Evolutionary conservation across 2,329 filamentous ascomycete genomes (phyloP).

Genomic region (Chalara sp.): DNA sequence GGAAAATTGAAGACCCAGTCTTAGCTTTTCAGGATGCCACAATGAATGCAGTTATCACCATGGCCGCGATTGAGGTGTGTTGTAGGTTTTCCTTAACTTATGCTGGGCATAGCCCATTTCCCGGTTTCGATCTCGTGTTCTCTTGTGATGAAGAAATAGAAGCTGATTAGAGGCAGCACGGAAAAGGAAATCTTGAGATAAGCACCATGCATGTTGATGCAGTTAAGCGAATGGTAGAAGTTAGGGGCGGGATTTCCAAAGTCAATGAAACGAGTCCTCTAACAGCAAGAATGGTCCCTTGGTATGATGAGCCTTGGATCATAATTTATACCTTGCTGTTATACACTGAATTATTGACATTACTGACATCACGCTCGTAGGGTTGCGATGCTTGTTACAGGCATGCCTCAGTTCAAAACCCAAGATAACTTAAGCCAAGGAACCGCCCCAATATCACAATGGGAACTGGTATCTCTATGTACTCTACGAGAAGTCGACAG

Average conservation of each 20-base stretch:
- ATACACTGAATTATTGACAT: slow-evolving; percentile 2
- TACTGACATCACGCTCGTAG: slow-evolving; percentile 25
- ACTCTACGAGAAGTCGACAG: too few relatives aligned
- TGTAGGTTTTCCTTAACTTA: neutral
- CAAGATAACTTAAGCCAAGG: slow-evolving; percentile 43
- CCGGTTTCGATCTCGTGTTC: slow-evolving; percentile 41
- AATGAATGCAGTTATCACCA: slow-evolving; percentile 48
- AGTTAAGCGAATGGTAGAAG: slow-evolving; percentile 15
- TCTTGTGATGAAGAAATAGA: slow-evolving; percentile 32
- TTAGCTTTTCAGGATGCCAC: slow-evolving; percentile 47
- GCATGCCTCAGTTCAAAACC: slow-evolving; percentile 43
- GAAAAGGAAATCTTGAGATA: slow-evolving; percentile 13
- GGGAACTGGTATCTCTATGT: slow-evolving; percentile 28
- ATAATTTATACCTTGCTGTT: too few relatives aligned
- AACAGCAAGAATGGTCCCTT: slow-evolving; percentile 19
- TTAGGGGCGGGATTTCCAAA: slow-evolving; percentile 14
- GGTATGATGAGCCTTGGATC: slow-evolving; percentile 10
- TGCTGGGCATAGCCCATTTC: slow-evolving; percentile 10
- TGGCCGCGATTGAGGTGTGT: slow-evolving; percentile 50
- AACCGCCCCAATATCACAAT: slow-evolving; percentile 40
- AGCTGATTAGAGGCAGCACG: slow-evolving; percentile 7
- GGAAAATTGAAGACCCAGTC: slow-evolving; percentile 39
- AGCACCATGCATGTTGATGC: slow-evolving; percentile 18
- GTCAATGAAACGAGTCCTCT: slow-evolving; percentile 16
- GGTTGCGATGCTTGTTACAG: slow-evolving; percentile 51